A percentile compares a stretch with the other conserved stretches of the same genome.
Conservation (phyloP, 2,329 filamentous ascomycete genomes). For the Trichoderma sp. region DNA sequence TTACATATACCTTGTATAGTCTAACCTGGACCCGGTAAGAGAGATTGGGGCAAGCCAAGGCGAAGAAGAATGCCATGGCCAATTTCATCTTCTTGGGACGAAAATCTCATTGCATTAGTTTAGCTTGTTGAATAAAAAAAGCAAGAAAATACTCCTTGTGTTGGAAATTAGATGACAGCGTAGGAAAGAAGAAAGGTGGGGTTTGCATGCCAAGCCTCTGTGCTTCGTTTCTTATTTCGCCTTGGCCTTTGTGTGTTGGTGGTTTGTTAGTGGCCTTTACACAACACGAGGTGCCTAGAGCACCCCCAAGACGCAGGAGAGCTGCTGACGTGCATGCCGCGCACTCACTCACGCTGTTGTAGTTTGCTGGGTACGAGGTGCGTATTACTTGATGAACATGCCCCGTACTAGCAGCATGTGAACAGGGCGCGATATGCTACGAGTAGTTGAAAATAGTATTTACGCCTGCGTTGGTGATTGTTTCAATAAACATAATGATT, state of each 20-base stretch:
- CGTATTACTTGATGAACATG: background rate
- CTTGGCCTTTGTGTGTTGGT: background rate
- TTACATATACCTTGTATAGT: background rate
- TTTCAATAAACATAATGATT: background rate
- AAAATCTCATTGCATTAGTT: background rate
- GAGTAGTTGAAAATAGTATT: background rate
- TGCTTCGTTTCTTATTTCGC: background rate
- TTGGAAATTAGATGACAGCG: background rate
- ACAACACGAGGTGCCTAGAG: background rate
- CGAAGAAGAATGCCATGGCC: background rate
- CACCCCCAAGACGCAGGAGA: background rate
- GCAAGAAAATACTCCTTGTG: background rate
- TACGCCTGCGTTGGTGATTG: too few species aligned
- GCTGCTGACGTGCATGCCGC: slow-evolving; percentile 13
- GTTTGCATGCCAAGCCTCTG: background rate
- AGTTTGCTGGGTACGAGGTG: background rate
- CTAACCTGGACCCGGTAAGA: background rate
- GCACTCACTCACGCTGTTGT: background rate
- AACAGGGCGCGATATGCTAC: background rate
- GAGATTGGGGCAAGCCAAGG: background rate
- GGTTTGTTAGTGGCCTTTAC: background rate
- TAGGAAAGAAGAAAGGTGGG: background rate
- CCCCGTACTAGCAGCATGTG: background rate
- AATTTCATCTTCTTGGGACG: background rate
- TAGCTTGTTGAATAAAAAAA: background rate